These are phyloP conservation scores for Calendula officinalis DNA, from an alignment of 129 eudicot species.

Conservation along the genomic window DNA sequence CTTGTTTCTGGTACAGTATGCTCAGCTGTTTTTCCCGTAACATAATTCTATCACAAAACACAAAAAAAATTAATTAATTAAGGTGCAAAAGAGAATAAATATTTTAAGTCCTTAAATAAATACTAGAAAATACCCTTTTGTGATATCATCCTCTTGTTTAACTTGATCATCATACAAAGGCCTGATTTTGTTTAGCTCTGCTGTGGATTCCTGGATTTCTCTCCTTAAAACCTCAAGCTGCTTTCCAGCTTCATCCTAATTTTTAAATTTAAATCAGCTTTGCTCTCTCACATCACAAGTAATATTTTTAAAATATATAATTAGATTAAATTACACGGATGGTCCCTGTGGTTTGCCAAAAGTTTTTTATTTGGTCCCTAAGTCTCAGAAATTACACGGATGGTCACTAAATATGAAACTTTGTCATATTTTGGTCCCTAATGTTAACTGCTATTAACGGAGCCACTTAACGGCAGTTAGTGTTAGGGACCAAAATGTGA, in stretches of 20 bases:
- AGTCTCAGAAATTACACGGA: too few relatives aligned
- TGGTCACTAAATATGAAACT: too few relatives aligned
- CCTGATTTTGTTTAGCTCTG: conserved; percentile 62
- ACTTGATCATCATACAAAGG: conserved; percentile 63
- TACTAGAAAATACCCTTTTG: conserved; percentile 56
- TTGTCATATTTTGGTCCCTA: too few relatives aligned
- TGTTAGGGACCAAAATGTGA: too few relatives aligned
- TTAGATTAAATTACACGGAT: too few relatives aligned
- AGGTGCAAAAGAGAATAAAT: not conserved
- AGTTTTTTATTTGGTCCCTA: too few relatives aligned
- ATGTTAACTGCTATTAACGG: too few relatives aligned
- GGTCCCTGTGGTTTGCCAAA: too few relatives aligned
- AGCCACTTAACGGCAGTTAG: too few relatives aligned
- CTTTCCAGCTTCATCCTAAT: conserved; percentile 77
- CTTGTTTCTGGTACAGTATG: conserved; percentile 95
- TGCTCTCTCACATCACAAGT: too few relatives aligned
- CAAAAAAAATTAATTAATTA: not conserved
- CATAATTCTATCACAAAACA: conserved; percentile 62
- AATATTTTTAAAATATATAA: conserved; percentile 6
- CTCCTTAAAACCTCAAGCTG: conserved; percentile 74
- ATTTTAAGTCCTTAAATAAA: conserved; percentile 2
- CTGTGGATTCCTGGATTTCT: conserved; percentile 69
- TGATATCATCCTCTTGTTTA: conserved; percentile 67
- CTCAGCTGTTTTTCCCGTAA: conserved; percentile 92
- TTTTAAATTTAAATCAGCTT: not conserved